Percentiles rank a stretch among this genome's conserved stretches.
Conservation (phyloP, 306 rosid species). For the Ormosia semicastrata region DNA sequence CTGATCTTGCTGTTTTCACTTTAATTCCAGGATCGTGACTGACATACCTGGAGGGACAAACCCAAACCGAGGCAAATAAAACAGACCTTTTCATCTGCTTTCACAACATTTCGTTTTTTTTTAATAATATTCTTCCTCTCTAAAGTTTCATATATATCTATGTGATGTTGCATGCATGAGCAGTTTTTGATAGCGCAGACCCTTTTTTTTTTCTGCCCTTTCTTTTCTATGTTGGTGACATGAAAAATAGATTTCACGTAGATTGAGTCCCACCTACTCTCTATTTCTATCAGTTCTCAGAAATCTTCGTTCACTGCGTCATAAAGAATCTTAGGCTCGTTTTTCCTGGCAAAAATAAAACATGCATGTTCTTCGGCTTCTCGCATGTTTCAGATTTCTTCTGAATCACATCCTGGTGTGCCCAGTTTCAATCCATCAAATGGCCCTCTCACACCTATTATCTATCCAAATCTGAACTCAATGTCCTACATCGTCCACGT, state of each 20-base stretch:
- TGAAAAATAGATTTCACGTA: neutral
- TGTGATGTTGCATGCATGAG: neutral
- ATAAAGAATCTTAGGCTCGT: neutral
- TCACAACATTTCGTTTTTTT: neutral
- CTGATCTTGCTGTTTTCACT: neutral
- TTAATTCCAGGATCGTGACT: constrained; percentile 55
- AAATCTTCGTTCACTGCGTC: neutral
- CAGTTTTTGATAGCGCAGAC: neutral
- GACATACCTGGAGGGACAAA: constrained; percentile 85
- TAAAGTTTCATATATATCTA: neutral
- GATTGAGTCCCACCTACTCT: neutral
- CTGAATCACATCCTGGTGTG: constrained; percentile 17
- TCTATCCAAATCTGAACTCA: neutral
- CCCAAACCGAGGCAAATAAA: constrained; percentile 51
- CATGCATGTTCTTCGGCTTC: constrained; percentile 32
- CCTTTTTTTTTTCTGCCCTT: neutral
- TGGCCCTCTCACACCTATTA: constrained; percentile 21
- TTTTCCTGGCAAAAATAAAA: neutral
- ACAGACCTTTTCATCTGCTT: neutral
- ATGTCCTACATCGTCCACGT: constrained; percentile 9
- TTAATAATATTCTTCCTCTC: no score
- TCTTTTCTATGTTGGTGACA: neutral
- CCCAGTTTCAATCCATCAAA: constrained; percentile 8
- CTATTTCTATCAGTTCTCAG: neutral
- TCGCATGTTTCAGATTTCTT: constrained; percentile 21